Evolutionary conservation across 1,284 basidiomycete species (phyloP).

Genomic region (Dichomitus squalens): DNA sequence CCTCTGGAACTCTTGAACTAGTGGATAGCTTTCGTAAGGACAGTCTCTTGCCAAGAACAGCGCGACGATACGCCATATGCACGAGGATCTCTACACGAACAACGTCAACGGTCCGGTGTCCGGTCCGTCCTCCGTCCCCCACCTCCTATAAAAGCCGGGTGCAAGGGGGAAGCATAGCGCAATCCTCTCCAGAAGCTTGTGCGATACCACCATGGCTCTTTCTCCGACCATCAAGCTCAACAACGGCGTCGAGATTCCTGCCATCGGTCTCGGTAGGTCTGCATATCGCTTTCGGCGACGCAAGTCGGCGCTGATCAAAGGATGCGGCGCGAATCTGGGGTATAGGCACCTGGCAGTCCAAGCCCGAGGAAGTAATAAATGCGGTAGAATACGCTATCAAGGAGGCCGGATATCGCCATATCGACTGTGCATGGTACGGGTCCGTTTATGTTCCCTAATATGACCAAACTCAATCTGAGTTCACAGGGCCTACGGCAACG

Average conservation of each 20-base stretch:
- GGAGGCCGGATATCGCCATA: conserved; percentile 74
- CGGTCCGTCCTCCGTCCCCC: neutral
- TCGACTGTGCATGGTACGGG: conserved; percentile 76
- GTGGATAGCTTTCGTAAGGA: no score
- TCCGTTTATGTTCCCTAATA: no score
- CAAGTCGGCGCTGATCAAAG: conserved; percentile 11
- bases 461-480: neutral
- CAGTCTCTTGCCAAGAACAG: no score
- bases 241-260: conserved; percentile 67
- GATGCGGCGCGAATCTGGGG: neutral
- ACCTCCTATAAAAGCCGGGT: neutral
- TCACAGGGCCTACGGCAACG: conserved; percentile 67
- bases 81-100: neutral
- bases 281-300: neutral
- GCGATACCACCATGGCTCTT: conserved; percentile 12
- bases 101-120: neutral
- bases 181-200: neutral
- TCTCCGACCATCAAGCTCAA: conserved; percentile 64
- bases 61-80: neutral
- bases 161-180: neutral
- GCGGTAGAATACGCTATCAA: conserved; percentile 79
- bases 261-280: conserved; percentile 66
- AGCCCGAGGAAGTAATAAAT: conserved; percentile 65
- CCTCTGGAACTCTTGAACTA: no score
- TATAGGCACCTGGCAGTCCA: conserved; percentile 79